Conservation (phyloP, 306 rosid species). For the Vigna angularis region DNA sequence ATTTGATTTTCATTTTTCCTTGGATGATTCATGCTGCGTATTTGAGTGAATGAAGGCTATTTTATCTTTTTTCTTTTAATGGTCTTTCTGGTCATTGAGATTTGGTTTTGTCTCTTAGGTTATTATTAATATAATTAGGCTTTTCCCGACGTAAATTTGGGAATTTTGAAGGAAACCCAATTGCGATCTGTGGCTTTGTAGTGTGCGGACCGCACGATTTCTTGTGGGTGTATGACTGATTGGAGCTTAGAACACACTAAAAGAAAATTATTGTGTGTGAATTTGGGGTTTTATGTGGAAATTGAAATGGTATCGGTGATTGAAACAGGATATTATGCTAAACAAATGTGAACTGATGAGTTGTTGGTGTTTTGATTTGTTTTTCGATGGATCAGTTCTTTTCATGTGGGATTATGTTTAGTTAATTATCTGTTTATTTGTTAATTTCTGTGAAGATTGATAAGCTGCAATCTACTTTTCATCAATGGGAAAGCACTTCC, state of each 20-base stretch:
- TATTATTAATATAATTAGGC: conserved; percentile 33
- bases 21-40: not conserved
- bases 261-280: not conserved
- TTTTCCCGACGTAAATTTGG: conserved; percentile 29
- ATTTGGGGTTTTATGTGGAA: conserved; percentile 30
- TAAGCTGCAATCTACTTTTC: conserved; percentile 76
- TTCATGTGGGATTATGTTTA: conserved; percentile 5
- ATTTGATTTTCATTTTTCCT: not conserved
- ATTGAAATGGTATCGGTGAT: conserved; percentile 1
- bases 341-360: conserved; percentile 20
- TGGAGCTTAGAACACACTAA: not conserved
- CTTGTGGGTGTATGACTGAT: not conserved
- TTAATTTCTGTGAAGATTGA: conserved; percentile 65
- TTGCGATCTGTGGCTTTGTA: conserved; percentile 27
- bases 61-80: not conserved
- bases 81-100: not conserved
- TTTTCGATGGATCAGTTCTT: conserved; percentile 18
- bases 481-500: conserved; percentile 75
- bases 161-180: conserved; percentile 14
- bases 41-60: not conserved
- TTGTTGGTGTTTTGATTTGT: conserved; percentile 14
- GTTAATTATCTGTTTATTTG: conserved; percentile 31
- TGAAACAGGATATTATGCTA: conserved; percentile 4
- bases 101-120: conserved; percentile 18
- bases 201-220: not conserved